Evolutionary conservation across 768 basidiomycete species (phyloP).

Genomic region (Naematelia encephala): DNA sequence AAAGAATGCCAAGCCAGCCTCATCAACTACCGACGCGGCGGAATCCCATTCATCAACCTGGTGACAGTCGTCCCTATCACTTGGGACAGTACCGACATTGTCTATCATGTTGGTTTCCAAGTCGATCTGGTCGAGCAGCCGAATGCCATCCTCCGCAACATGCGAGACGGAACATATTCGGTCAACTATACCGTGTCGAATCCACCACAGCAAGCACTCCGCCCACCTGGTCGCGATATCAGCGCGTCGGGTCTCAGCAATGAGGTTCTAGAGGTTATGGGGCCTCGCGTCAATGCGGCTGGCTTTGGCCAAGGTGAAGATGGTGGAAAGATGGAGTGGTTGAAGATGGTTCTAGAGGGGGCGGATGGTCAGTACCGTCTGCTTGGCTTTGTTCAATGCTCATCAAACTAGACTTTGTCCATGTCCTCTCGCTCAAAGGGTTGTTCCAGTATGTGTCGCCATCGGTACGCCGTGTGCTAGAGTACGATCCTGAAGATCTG

Average conservation of each 20-base stretch:
- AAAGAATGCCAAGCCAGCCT: constrained; percentile 86
- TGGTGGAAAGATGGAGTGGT: constrained; percentile 49
- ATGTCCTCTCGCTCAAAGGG: constrained; percentile 89
- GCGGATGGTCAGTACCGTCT: constrained; percentile 47
- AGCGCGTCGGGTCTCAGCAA: constrained; percentile 35
- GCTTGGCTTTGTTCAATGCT: not conserved
- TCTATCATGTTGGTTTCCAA: constrained; percentile 92
- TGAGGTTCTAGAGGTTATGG: constrained; percentile 43
- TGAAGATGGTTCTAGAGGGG: constrained; percentile 53
- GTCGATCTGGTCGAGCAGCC: constrained; percentile 87
- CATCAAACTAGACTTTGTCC: constrained; percentile 65
- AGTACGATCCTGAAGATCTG: constrained; percentile 81
- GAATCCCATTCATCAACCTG: constrained; percentile 83
- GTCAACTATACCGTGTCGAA: constrained; percentile 58
- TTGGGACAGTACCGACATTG: constrained; percentile 69
- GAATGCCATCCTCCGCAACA: constrained; percentile 71
- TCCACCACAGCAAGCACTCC: constrained; percentile 41
- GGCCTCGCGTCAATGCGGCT: constrained; percentile 23
- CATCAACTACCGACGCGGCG: constrained; percentile 83
- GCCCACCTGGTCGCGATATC: constrained; percentile 28
- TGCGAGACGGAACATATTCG: constrained; percentile 72
- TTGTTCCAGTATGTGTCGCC: constrained; percentile 89
- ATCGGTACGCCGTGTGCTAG: constrained; percentile 69
- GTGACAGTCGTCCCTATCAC: constrained; percentile 82
- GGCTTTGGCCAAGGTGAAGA: constrained; percentile 46